phyloP scores from a whole-genome alignment of 345 rosid genomes.

The Ceriops zippeliana region DNA sequence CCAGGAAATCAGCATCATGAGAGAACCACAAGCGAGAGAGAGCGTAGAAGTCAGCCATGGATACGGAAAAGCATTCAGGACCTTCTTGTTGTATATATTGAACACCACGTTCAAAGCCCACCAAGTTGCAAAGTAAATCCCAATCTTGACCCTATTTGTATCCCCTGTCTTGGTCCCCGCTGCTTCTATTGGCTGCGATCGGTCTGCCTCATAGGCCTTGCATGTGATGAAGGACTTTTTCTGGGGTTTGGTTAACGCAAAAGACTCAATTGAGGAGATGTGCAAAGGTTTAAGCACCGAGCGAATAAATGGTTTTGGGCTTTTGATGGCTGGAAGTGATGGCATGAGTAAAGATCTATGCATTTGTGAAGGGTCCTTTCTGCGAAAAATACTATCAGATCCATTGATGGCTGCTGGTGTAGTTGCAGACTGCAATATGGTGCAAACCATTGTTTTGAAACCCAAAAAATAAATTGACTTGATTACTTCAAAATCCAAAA shows the following conservation, averaged over 20 bases:
- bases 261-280: constrained; percentile 40
- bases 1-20: constrained; percentile 94
- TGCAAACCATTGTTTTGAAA: constrained; percentile 38
- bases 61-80: constrained; percentile 88
- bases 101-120: constrained; percentile 71
- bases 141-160: constrained; percentile 59
- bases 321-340: constrained; percentile 24
- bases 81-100: constrained; percentile 96
- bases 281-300: constrained; percentile 62
- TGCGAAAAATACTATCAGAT: constrained; percentile 34
- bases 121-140: constrained; percentile 82
- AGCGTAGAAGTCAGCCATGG: constrained; percentile 97
- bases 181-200: constrained; percentile 50
- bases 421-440: constrained; percentile 33
- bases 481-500: not conserved
- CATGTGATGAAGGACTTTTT: constrained; percentile 44
- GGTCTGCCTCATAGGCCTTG: constrained; percentile 81
- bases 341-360: constrained; percentile 40
- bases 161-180: constrained; percentile 39
- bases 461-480: not conserved
- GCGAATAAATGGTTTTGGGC: constrained; percentile 22
- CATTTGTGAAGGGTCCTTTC: constrained; percentile 21
- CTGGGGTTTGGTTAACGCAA: constrained; percentile 22
- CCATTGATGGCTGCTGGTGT: constrained; percentile 38
- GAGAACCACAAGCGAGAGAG: constrained; percentile 85